Evolutionary conservation across 1,139 yeast genomes (phyloP).

Genomic region (Hemisphaericaspora subhashii): DNA sequence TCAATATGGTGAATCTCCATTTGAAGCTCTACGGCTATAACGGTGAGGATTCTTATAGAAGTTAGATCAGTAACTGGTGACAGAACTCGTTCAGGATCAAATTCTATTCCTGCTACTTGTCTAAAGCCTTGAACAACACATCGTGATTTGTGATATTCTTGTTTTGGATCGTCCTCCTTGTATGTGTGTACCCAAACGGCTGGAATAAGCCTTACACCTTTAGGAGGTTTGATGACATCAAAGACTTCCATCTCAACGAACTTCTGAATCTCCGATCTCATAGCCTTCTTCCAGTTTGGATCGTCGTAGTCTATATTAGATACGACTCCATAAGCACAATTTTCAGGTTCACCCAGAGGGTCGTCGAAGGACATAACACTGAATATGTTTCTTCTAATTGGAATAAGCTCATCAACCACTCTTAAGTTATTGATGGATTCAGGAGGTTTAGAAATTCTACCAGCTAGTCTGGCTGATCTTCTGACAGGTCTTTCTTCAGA

Average conservation of each 20-base stretch:
- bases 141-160: neutral
- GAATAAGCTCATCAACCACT: neutral
- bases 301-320: neutral
- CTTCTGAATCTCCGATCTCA: neutral
- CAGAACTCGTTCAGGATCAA: constrained; percentile 1
- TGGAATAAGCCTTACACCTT: neutral
- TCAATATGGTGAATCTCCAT: constrained; percentile 5
- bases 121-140: constrained; percentile 3
- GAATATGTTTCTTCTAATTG: neutral
- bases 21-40: constrained; percentile 1
- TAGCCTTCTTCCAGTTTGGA: neutral
- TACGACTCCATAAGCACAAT: neutral
- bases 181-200: neutral
- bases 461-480: too few relatives aligned
- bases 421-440: too few relatives aligned
- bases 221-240: neutral
- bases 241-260: neutral
- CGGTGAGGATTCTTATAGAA: constrained; percentile 5
- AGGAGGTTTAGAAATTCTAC: too few relatives aligned
- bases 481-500: too few relatives aligned
- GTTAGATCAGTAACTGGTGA: constrained; percentile 4
- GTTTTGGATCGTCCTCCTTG: neutral
- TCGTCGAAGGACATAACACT: neutral
- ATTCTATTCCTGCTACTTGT: constrained; percentile 2
- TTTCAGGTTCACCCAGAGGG: neutral